Conservation (phyloP, 371 early-diverging fungal species). For the Mortierella sp. region DNA sequence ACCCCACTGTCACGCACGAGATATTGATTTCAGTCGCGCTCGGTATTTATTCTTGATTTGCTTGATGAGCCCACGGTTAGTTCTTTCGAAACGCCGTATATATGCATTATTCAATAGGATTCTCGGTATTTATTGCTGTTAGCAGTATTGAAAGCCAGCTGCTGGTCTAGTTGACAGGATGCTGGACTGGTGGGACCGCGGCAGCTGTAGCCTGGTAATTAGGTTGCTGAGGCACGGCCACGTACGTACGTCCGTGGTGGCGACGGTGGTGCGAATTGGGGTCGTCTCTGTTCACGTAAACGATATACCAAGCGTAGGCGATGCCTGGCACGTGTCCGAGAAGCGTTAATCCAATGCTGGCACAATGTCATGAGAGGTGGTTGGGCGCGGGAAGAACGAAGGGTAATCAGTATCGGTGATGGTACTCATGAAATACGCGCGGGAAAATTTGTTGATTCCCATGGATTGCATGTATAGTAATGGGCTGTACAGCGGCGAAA, state of each 20-base stretch:
- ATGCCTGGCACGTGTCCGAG: slow-evolving; percentile 46
- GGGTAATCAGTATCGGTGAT: too few relatives aligned
- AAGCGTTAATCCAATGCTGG: slow-evolving; percentile 42
- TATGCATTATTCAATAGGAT: too few relatives aligned
- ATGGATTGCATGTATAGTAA: neutral
- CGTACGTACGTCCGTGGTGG: slow-evolving; percentile 23
- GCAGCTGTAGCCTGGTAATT: slow-evolving; percentile 16
- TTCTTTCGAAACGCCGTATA: too few relatives aligned
- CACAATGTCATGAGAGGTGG: neutral
- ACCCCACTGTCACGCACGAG: too few relatives aligned
- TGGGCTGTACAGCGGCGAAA: too few relatives aligned
- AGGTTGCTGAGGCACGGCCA: slow-evolving; percentile 15
- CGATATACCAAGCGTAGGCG: slow-evolving; percentile 37
- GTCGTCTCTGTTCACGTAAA: slow-evolving; percentile 42
- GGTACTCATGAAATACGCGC: too few relatives aligned
- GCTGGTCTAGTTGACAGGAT: slow-evolving; percentile 8
- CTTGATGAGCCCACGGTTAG: too few relatives aligned
- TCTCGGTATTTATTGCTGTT: too few relatives aligned
- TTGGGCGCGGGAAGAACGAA: neutral
- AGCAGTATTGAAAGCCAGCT: too few relatives aligned
- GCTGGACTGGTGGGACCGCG: neutral
- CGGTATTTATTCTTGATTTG: too few relatives aligned
- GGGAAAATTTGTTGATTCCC: too few relatives aligned
- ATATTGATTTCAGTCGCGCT: too few relatives aligned
- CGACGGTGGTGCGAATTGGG: slow-evolving; percentile 6